Conservation (phyloP, 495 filamentous ascomycete species). For the Hypoxylon subgilvum region DNA sequence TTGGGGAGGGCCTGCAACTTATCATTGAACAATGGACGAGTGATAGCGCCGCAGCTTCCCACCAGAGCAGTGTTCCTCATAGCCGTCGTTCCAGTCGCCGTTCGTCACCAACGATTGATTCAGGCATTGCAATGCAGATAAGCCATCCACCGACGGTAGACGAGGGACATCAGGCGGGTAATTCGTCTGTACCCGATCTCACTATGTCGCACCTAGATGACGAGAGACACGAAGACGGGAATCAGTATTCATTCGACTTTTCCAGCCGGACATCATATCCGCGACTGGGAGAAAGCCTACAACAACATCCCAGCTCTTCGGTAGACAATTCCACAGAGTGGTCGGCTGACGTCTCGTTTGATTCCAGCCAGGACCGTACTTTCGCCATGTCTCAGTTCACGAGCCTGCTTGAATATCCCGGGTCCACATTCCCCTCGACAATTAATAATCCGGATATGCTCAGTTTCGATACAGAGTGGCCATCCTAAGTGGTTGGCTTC, state of each 20-base stretch:
- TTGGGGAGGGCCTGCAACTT: conserved; percentile 30
- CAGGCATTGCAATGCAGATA: conserved; percentile 24
- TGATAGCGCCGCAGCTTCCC: conserved; percentile 17
- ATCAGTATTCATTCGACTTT: background rate
- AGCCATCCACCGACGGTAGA: background rate
- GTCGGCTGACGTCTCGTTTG: background rate
- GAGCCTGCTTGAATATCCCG: background rate
- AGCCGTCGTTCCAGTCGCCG: conserved; percentile 24
- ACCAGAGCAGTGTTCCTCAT: conserved; percentile 12
- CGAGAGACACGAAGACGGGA: background rate
- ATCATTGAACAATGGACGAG: conserved; percentile 40
- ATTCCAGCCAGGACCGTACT: background rate
- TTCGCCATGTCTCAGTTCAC: conserved; percentile 12
- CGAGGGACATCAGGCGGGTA: background rate
- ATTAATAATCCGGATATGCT: conserved; percentile 7
- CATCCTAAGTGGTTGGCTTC: conserved; percentile 1
- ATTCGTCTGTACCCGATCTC: background rate
- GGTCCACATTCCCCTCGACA: background rate
- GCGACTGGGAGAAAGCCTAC: background rate
- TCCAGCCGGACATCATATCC: background rate
- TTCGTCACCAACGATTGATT: conserved; percentile 26
- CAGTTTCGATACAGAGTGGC: conserved; percentile 24
- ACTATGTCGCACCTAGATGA: background rate
- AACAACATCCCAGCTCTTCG: background rate
- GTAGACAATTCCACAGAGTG: background rate